Conservation (phyloP, 352 stramenopile species). For the Phytophthora cactorum region DNA sequence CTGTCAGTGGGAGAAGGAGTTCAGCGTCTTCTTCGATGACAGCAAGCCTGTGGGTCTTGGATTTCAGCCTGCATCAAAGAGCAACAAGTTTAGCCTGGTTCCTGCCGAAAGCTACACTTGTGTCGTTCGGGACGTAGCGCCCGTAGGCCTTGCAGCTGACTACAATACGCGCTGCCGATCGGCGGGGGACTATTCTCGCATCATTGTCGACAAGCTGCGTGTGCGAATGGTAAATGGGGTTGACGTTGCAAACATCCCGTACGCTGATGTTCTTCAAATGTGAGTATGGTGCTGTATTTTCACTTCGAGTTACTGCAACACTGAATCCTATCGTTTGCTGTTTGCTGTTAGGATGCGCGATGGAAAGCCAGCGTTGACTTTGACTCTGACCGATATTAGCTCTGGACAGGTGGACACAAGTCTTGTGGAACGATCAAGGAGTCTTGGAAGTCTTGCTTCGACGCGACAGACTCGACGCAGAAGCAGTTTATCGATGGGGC, state of each 20-base stretch:
- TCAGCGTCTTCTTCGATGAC: constrained; percentile 65
- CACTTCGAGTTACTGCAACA: background rate
- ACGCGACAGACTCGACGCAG: constrained; percentile 25
- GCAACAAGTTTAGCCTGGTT: constrained; percentile 20
- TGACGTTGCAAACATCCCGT: constrained; percentile 48
- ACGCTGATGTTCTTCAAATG: constrained; percentile 55
- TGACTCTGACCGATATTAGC: constrained; percentile 52
- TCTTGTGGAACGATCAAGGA: constrained; percentile 28
- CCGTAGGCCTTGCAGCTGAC: constrained; percentile 45
- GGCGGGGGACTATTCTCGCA: constrained; percentile 51
- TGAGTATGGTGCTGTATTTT: constrained; percentile 11
- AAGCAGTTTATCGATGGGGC: constrained; percentile 33
- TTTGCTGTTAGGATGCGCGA: constrained; percentile 48
- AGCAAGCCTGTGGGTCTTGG: constrained; percentile 53
- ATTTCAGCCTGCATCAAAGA: constrained; percentile 36
- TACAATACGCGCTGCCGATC: constrained; percentile 59
- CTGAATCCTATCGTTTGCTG: background rate
- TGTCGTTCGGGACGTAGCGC: constrained; percentile 47
- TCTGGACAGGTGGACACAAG: constrained; percentile 13
- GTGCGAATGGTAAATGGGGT: constrained; percentile 57
- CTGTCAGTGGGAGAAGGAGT: constrained; percentile 58
- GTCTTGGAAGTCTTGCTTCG: constrained; percentile 19
- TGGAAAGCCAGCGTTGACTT: constrained; percentile 41
- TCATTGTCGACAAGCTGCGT: constrained; percentile 45
- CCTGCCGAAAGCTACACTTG: constrained; percentile 43